Percentiles rank a stretch among this genome's conserved stretches.
Evolutionary conservation across 2,329 filamentous ascomycete genomes (phyloP).

Genomic region (Alternaria brassicae): DNA sequence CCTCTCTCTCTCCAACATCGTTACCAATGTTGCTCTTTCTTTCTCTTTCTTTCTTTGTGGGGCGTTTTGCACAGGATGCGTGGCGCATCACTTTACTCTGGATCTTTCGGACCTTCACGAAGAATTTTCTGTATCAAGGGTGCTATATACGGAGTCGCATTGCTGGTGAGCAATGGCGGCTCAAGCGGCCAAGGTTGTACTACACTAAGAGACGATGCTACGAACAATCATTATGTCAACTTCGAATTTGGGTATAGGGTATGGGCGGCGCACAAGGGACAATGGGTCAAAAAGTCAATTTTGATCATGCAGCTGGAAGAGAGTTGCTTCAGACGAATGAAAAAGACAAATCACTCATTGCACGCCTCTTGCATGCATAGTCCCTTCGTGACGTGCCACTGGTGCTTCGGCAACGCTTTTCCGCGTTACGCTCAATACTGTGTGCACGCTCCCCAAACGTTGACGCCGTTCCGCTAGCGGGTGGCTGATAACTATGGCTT

Average conservation of each 20-base stretch:
- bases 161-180: neutral
- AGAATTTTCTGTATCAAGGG: neutral
- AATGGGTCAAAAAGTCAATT: constrained; percentile 10
- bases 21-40: neutral
- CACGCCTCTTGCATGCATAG: neutral
- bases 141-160: neutral
- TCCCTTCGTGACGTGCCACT: neutral
- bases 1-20: neutral
- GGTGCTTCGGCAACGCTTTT: neutral
- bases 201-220: constrained; percentile 5
- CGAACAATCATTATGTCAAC: constrained; percentile 7
- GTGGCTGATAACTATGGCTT: neutral
- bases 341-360: neutral
- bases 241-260: neutral
- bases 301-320: constrained; percentile 6
- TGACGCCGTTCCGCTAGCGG: neutral
- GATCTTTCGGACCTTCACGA: neutral
- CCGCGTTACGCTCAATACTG: neutral
- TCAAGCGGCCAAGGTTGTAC: neutral
- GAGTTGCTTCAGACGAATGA: constrained; percentile 8
- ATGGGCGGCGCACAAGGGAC: constrained; percentile 9
- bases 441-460: neutral
- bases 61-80: constrained; percentile 1
- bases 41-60: neutral
- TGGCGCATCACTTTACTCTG: neutral